phyloP scores from a whole-genome alignment of 352 stramenopile genomes.

The Phytophthora crassamura region DNA sequence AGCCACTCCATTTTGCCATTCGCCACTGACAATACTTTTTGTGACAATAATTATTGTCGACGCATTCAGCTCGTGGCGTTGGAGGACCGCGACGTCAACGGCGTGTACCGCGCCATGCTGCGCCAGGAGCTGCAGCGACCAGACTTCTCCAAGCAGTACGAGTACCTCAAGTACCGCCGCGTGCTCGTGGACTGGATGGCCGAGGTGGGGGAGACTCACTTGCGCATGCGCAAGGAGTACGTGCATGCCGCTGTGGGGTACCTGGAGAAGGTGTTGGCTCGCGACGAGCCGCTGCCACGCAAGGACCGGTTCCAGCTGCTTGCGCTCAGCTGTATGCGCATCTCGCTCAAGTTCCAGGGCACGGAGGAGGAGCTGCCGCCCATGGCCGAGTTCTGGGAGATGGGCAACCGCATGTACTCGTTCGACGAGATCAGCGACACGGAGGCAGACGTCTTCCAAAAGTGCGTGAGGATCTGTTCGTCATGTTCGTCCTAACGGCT shows the following conservation, averaged over 20 bases:
- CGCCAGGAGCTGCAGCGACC: conserved; percentile 73
- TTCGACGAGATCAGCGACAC: conserved; percentile 84
- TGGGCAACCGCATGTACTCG: conserved; percentile 86
- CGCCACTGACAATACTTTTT: neutral
- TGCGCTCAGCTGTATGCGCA: conserved; percentile 79
- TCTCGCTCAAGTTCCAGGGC: conserved; percentile 83
- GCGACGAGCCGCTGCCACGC: conserved; percentile 47
- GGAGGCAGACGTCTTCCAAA: conserved; percentile 61
- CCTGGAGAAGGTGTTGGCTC: conserved; percentile 75
- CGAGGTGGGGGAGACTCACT: conserved; percentile 81
- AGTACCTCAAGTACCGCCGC: conserved; percentile 86
- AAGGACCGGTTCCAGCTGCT: conserved; percentile 87
- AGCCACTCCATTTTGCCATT: neutral
- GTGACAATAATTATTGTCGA: conserved; percentile 13
- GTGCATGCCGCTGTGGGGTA: conserved; percentile 84
- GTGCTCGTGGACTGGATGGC: conserved; percentile 89
- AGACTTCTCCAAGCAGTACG: conserved; percentile 78
- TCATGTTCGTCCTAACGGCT: conserved; percentile 5
- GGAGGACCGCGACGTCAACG: conserved; percentile 78
- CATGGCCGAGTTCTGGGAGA: conserved; percentile 87
- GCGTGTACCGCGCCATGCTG: conserved; percentile 77
- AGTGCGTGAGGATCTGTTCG: conserved; percentile 37
- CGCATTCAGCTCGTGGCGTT: conserved; percentile 62
- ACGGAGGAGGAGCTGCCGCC: conserved; percentile 83
- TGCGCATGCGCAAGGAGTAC: conserved; percentile 84